Evolutionary conservation across 345 rosid species (phyloP).

Genomic region (Salix arbutifolia): DNA sequence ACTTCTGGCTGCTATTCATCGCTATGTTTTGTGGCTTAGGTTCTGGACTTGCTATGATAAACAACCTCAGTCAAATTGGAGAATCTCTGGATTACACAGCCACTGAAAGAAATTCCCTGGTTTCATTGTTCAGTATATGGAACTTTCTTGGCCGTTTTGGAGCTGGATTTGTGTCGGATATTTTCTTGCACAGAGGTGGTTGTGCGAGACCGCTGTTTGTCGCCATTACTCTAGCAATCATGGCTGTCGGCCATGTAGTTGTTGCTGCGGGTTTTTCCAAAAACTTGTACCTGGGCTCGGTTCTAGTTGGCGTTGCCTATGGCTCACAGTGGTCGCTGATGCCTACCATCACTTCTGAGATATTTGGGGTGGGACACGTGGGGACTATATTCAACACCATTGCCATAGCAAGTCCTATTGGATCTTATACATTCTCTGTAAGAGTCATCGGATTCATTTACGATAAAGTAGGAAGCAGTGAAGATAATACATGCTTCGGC

Average conservation of each 20-base stretch:
- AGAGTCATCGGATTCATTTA: slow-evolving; percentile 70
- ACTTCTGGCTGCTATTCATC: slow-evolving; percentile 72
- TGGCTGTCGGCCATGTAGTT: slow-evolving; percentile 59
- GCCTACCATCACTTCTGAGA: slow-evolving; percentile 71
- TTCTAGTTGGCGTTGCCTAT: slow-evolving; percentile 70
- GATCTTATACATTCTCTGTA: slow-evolving; percentile 82
- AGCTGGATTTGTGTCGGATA: slow-evolving; percentile 72
- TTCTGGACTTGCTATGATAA: slow-evolving; percentile 65
- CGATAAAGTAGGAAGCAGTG: slow-evolving; percentile 50
- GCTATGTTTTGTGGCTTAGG: slow-evolving; percentile 82
- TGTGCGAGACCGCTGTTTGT: slow-evolving; percentile 75
- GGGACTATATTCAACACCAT: slow-evolving; percentile 89
- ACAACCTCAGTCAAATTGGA: slow-evolving; percentile 77
- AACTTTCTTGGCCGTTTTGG: slow-evolving; percentile 87
- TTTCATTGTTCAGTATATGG: slow-evolving; percentile 83
- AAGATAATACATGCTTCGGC: slow-evolving; percentile 52
- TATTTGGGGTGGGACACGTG: slow-evolving; percentile 74
- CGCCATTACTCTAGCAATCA: slow-evolving; percentile 54
- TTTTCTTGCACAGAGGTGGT: slow-evolving; percentile 56
- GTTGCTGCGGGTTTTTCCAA: slow-evolving; percentile 68
- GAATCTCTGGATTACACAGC: slow-evolving; percentile 69
- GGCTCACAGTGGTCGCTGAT: slow-evolving; percentile 87
- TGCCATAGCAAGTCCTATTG: slow-evolving; percentile 74
- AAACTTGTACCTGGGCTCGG: slow-evolving; percentile 58
- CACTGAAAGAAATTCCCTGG: slow-evolving; percentile 57